These are phyloP conservation scores for Trebouxia gelatinosa DNA, from an alignment of 163 green algal genomes.

Conservation along the genomic window DNA sequence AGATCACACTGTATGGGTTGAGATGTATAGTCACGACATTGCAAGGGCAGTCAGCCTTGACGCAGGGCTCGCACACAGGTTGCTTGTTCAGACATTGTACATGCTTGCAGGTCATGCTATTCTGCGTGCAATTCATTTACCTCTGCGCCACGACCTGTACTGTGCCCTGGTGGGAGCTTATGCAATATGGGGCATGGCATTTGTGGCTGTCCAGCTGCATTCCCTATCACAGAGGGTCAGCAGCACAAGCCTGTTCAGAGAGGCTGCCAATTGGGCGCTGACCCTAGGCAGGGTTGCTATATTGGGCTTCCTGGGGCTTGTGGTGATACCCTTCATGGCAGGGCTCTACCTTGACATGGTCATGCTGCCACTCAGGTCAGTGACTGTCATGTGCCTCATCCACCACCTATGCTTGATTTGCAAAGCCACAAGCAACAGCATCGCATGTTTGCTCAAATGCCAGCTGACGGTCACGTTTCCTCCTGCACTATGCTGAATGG, in stretches of 20 bases:
- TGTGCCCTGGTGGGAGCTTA: slow-evolving; percentile 18
- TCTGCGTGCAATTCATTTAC: slow-evolving; percentile 3
- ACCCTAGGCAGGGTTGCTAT: not conserved
- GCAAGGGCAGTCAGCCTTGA: too few relatives aligned
- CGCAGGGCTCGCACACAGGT: too few relatives aligned
- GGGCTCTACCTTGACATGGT: slow-evolving; percentile 32
- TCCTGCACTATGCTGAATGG: too few relatives aligned
- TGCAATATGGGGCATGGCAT: slow-evolving; percentile 11
- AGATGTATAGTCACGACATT: too few relatives aligned
- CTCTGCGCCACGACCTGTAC: slow-evolving; percentile 35
- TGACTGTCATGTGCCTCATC: not conserved
- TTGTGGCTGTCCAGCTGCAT: not conserved
- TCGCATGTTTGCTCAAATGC: too few relatives aligned
- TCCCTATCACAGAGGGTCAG: not conserved
- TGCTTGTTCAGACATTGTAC: too few relatives aligned
- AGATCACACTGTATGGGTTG: too few relatives aligned
- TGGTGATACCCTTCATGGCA: slow-evolving; percentile 31
- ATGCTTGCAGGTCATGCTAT: slow-evolving; percentile 21
- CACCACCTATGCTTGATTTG: too few relatives aligned
- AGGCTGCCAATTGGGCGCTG: not conserved
- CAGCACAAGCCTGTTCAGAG: not conserved
- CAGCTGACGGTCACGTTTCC: too few relatives aligned
- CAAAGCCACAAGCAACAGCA: too few relatives aligned
- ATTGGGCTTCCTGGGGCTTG: not conserved
- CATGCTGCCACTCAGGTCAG: slow-evolving; percentile 33